Evolutionary conservation across 805 yeast genomes (phyloP).

Genomic region (Spathaspora passalidarum): DNA sequence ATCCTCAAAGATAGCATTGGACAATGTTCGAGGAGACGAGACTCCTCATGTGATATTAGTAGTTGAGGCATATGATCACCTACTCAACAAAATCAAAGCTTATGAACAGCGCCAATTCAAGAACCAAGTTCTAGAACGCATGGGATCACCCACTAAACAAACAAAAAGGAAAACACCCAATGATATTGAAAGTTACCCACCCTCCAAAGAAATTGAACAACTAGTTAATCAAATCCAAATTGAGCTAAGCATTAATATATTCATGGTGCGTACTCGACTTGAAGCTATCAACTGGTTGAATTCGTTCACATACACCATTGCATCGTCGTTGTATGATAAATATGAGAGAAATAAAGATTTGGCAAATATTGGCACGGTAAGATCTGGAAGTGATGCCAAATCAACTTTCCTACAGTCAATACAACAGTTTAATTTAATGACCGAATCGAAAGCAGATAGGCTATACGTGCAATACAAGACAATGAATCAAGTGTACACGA

Average conservation of each 20-base stretch:
- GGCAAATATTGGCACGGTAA: conserved; percentile 53
- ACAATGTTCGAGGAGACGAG: background rate
- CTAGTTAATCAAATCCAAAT: conserved; percentile 46
- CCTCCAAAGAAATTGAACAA: conserved; percentile 36
- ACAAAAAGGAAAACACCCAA: conserved; percentile 6
- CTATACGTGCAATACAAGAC: conserved; percentile 40
- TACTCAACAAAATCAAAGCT: conserved; percentile 40
- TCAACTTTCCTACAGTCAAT: conserved; percentile 50
- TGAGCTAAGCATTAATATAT: conserved; percentile 45
- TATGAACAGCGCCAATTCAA: conserved; percentile 45
- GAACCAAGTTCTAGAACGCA: conserved; percentile 25
- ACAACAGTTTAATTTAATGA: conserved; percentile 57
- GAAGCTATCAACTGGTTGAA: conserved; percentile 54
- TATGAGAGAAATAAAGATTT: conserved; percentile 51
- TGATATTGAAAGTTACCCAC: conserved; percentile 7
- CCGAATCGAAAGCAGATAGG: conserved; percentile 47
- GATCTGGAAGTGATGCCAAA: conserved; percentile 48
- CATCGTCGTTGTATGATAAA: conserved; percentile 52
- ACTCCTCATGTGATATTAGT: conserved; percentile 32
- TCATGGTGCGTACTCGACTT: conserved; percentile 43
- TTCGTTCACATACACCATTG: conserved; percentile 55
- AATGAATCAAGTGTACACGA: conserved; percentile 28
- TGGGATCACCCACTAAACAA: conserved; percentile 4
- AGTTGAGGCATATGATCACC: conserved; percentile 48
- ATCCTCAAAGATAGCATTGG: background rate